These are phyloP conservation scores for Escovopsis sp. DNA, from an alignment of 2,329 filamentous ascomycete species.

Conservation along the genomic window DNA sequence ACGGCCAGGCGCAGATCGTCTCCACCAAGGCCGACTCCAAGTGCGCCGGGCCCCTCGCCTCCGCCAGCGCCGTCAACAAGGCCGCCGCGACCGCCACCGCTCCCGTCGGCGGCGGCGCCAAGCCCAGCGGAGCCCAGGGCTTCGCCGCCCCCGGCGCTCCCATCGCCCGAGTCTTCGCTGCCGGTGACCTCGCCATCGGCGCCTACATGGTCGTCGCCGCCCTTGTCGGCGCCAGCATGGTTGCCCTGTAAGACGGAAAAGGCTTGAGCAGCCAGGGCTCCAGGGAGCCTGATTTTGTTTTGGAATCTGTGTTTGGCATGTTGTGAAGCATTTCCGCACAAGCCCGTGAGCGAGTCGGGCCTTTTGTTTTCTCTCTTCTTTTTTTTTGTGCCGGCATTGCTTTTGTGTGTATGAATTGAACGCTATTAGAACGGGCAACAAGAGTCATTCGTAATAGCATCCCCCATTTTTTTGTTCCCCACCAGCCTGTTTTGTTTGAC, in stretches of 20 bases:
- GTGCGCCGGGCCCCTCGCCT: constrained; percentile 45
- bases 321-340: neutral
- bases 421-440: neutral
- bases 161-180: constrained; percentile 24
- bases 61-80: constrained; percentile 44
- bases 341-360: neutral
- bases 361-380: too few relatives aligned
- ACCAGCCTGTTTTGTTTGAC: too few relatives aligned
- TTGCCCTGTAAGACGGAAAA: constrained; percentile 30
- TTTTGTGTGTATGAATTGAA: neutral
- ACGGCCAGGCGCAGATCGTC: constrained; percentile 47
- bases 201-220: constrained; percentile 38
- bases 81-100: constrained; percentile 31
- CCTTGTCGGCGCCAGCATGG: constrained; percentile 37
- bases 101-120: constrained; percentile 15
- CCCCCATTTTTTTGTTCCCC: too few relatives aligned
- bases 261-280: too few relatives aligned
- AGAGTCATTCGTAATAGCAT: neutral
- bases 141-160: constrained; percentile 23
- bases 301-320: neutral
- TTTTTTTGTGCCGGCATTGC: neutral
- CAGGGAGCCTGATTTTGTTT: too few relatives aligned
- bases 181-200: constrained; percentile 34
- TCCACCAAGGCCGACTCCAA: constrained; percentile 29
- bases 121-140: constrained; percentile 16